These are phyloP conservation scores for Hypoxylon cercidicola DNA, from an alignment of 495 filamentous ascomycete genomes.

Conservation along the genomic window DNA sequence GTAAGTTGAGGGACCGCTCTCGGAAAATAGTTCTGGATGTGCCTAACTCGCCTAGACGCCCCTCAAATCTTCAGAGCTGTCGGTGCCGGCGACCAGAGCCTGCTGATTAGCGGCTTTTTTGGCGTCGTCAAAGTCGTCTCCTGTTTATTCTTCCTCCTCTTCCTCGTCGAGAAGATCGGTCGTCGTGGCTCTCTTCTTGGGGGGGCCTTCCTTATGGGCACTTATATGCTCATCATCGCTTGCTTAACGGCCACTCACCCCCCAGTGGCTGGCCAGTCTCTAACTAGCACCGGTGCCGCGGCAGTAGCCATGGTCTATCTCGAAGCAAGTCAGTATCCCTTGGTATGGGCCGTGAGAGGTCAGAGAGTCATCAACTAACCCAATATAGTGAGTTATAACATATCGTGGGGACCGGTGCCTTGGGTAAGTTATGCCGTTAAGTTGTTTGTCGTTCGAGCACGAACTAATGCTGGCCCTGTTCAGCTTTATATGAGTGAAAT, in stretches of 20 bases:
- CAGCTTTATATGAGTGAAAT: slow-evolving; percentile 61
- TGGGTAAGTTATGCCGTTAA: slow-evolving; percentile 41
- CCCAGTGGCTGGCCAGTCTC: slow-evolving; percentile 42
- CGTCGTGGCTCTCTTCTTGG: slow-evolving; percentile 50
- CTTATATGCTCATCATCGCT: slow-evolving; percentile 44
- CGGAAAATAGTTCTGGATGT: neutral
- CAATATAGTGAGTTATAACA: slow-evolving; percentile 53
- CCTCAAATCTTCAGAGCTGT: slow-evolving; percentile 61
- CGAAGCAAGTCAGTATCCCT: slow-evolving; percentile 48
- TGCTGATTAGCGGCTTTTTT: slow-evolving; percentile 61
- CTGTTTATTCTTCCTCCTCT: slow-evolving; percentile 53
- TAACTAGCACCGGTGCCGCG: slow-evolving; percentile 53
- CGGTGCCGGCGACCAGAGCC: slow-evolving; percentile 54
- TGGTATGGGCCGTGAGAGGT: no score
- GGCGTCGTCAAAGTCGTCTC: slow-evolving; percentile 58
- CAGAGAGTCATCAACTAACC: neutral
- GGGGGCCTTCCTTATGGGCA: slow-evolving; percentile 52
- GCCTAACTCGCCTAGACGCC: slow-evolving; percentile 40
- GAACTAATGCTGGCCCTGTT: neutral
- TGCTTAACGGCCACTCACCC: slow-evolving; percentile 54
- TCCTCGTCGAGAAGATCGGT: slow-evolving; percentile 52
- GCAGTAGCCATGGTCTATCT: slow-evolving; percentile 63
- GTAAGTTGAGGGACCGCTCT: slow-evolving; percentile 16
- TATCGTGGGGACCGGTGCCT: slow-evolving; percentile 63
- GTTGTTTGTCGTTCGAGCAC: neutral